Evolutionary conservation across 768 basidiomycete genomes (phyloP), one percentile per base, ranked within the genome.

Genomic region (Obba rivulosa): DNA sequence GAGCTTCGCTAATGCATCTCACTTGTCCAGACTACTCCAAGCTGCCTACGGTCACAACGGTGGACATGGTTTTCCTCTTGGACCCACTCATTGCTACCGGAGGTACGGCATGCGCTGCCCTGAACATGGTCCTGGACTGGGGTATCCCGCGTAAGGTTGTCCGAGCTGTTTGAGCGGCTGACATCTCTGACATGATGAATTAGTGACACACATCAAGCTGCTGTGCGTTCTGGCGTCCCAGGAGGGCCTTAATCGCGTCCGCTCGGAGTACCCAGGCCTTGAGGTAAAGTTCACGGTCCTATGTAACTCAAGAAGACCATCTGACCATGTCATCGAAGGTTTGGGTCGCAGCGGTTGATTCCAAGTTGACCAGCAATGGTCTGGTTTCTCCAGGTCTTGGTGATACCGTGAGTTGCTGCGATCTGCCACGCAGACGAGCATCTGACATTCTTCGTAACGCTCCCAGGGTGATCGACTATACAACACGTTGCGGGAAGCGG

Each of bases 1-100:
- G 14, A 20, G 11, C 34, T 23, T 11, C 3, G 40, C 11, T 34
- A 13, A 41, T 34, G 11, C 11, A n/a, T 31, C 5, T 14, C 23
- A 36, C 39, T 44, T 25, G 24, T 7, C 3, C 40, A 94, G 92
- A 95, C 64, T 91, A 92, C 67, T 93, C 91, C 44, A 94, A 94
- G 69, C 75, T 95, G 31, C 93, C 92, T 11, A 69, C 80, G 34
- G 69, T 71, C 8, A 81, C 85, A 3, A 81, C 85, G 0, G 79
- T 94, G 13, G 94, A 97, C 60, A 66, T 78, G 35, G 83, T 92
- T n/a, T 91, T 83, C 68, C 71, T 98, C 20, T 74, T 97, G 24
- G 95, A 98, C 57, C 95, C 95, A 16, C 69, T 97, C 25, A 84
- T 97, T 58, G 95, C 95, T 0, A 97, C 95, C 2, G 95, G 93